Evolutionary conservation across 352 stramenopile species (phyloP).

Genomic region (Phytophthora tubulina): DNA sequence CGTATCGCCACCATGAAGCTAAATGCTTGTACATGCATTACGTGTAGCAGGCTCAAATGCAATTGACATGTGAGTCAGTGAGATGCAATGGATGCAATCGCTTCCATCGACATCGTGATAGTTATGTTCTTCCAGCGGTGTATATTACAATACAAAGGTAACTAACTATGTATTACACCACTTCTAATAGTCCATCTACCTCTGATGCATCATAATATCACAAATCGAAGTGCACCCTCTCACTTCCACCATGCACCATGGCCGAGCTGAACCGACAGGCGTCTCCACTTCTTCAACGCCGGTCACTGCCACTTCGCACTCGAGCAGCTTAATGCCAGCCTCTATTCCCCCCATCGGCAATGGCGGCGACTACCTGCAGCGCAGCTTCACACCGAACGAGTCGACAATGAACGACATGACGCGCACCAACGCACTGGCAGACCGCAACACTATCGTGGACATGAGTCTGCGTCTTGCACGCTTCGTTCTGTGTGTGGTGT

Average conservation of each 20-base stretch:
- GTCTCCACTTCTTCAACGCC: not conserved
- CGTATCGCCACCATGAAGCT: too few relatives aligned
- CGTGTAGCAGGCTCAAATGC: too few relatives aligned
- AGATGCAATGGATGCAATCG: too few relatives aligned
- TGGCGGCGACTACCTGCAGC: slow-evolving; percentile 30
- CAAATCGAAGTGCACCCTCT: slow-evolving; percentile 7
- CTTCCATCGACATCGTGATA: too few relatives aligned
- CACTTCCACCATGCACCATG: slow-evolving; percentile 3
- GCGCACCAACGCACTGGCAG: slow-evolving; percentile 54
- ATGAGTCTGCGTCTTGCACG: slow-evolving; percentile 58
- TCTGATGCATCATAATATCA: not conserved
- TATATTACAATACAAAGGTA: too few relatives aligned
- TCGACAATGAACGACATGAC: slow-evolving; percentile 32
- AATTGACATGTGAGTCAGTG: too few relatives aligned
- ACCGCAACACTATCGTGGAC: slow-evolving; percentile 70
- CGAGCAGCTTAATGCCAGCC: slow-evolving; percentile 26
- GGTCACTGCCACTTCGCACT: slow-evolving; percentile 4
- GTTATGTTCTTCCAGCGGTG: too few relatives aligned
- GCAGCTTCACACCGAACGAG: slow-evolving; percentile 28
- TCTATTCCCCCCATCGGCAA: not conserved
- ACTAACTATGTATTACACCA: too few relatives aligned
- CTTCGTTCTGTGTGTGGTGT: slow-evolving; percentile 51
- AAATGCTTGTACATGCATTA: too few relatives aligned
- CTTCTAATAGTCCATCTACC: not conserved
- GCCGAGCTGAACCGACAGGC: not conserved